Evolutionary conservation across 1,284 basidiomycete species (phyloP), one percentile per base, ranked within the genome.

Genomic region (Stygiomarasmius scandens): DNA sequence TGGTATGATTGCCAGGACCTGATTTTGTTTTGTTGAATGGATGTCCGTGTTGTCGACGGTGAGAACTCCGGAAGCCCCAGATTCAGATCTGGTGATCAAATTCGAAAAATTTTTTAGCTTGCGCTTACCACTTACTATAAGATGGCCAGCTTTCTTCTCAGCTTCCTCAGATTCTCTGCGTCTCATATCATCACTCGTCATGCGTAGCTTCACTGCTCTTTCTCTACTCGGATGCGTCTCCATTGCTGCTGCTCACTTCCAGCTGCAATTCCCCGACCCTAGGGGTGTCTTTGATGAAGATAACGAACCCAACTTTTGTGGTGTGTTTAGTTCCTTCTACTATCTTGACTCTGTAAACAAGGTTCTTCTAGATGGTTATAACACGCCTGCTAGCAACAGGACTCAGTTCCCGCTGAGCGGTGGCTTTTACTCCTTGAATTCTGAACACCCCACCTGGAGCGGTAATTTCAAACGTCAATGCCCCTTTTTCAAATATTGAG

Each of bases 231-330:
- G 68, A 27, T 61, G 75, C 38, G 59, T 71, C n/a, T 66, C 75
- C 20, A 67, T 75, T 19, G 84, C 75, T 43, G 77, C 77, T 47
- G 88, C 86, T 6, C 89, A 91, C 70, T 91, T 90, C 74, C 83
- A 86, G 58, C 75, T 91, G 41, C 79, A 83, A 67, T 91, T 79
- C 69, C 89, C 89, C 38, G 62, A 74, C 2, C 81, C 86, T 5
- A 77, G 88, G 50, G 88, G 88, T 6, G 63, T 58, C 0, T 89
- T 89, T 64, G 75, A 74, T 57, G 81, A 84, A 60, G 76, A 83
- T 56, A 66, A 79, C 19, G 88, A 91, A 69, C 72, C 77, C n/a
- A 74, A 63, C 1, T 85, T 86, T 65, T 85, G 85, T 65, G 81
- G 81, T 82, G 63, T 10, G 78, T 68, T 20, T 43, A 43, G 14